Evolutionary conservation across 2,329 filamentous ascomycete genomes (phyloP), one percentile per base, ranked within the genome.

Genomic region (Remersonia thermophila): DNA sequence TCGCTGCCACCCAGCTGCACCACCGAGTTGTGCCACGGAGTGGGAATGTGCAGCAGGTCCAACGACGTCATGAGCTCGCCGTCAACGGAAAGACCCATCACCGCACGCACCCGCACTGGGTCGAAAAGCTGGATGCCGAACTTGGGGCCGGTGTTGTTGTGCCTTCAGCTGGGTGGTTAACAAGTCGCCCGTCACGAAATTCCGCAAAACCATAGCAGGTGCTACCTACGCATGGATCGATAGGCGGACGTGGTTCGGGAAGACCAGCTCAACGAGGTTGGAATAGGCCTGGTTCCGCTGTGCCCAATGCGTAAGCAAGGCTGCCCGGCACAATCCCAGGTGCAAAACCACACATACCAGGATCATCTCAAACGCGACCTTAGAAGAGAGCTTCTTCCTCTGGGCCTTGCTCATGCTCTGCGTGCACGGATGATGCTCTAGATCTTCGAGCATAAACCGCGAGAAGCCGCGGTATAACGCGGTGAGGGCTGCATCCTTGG

Each of bases 291-390:
- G 43, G 32, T 45, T 45, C 17, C 43, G 40, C 40, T 42, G 20
- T 9, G 11, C 12, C 6, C 7, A 15, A 11, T 12, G 8, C 3
- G 4, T 7, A 3, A 17, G 13, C n/a, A 17, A 27, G 20, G 20
- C 20, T 23, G 20, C 20, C 20, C 20, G n/a, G n/a, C n/a, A n/a
- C n/a, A n/a, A n/a, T n/a, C n/a, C n/a, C n/a, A n/a, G n/a, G n/a
- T n/a, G n/a, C n/a, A n/a, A n/a, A n/a, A n/a, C n/a, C n/a, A n/a
- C 20, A 32, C 40, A 2, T 20, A 42, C 40, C 32, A 45, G 14
- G 8, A 45, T 45, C 43, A 45, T 45, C 38, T 45, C 43, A 17
- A 45, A 45, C 2, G 43, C 43, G 3, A 45, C 43, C 11, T 38
- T 43, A 34, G 43, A 9, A 3, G 43, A 43, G n/a, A 45, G 30